Evolutionary conservation across 306 rosid genomes (phyloP).

Genomic region (Ceratonia siliqua): DNA sequence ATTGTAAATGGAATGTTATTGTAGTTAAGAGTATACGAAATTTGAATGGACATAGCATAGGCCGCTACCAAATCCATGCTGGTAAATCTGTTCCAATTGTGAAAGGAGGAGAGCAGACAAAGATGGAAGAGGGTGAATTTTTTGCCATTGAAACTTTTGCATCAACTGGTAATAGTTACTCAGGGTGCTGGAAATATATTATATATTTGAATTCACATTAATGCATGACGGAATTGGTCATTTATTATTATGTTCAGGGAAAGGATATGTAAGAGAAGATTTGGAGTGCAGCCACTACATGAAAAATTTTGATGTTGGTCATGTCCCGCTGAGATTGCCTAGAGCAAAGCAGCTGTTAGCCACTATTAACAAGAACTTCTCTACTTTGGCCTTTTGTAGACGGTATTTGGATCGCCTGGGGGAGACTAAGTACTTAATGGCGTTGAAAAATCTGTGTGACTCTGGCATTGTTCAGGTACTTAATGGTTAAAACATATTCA

Average conservation of each 20-base stretch:
- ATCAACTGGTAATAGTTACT: slow-evolving; percentile 74
- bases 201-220: slow-evolving; percentile 3
- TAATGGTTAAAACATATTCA: background rate
- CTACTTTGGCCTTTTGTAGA: slow-evolving; percentile 91
- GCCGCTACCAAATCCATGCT: slow-evolving; percentile 96
- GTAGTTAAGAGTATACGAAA: slow-evolving; percentile 93
- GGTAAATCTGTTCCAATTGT: slow-evolving; percentile 94
- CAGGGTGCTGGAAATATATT: background rate
- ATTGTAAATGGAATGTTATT: slow-evolving; percentile 29
- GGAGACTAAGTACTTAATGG: slow-evolving; percentile 95
- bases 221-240: slow-evolving; percentile 22
- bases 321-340: slow-evolving; percentile 88
- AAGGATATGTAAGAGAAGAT: slow-evolving; percentile 94
- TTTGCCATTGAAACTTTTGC: slow-evolving; percentile 94
- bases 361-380: slow-evolving; percentile 86
- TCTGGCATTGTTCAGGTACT: slow-evolving; percentile 86
- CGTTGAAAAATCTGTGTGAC: slow-evolving; percentile 86
- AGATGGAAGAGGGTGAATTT: slow-evolving; percentile 99
- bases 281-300: slow-evolving; percentile 98
- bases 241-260: slow-evolving; percentile 58
- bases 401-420: slow-evolving; percentile 94
- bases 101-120: slow-evolving; percentile 98
- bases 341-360: slow-evolving; percentile 90
- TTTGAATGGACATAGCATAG: slow-evolving; percentile 98
- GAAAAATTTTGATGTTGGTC: slow-evolving; percentile 92